A percentile compares a stretch with the other conserved stretches of the same genome.
phyloP scores from a whole-genome alignment of 2,329 filamentous ascomycete species.

The Mycogone perniciosa region DNA sequence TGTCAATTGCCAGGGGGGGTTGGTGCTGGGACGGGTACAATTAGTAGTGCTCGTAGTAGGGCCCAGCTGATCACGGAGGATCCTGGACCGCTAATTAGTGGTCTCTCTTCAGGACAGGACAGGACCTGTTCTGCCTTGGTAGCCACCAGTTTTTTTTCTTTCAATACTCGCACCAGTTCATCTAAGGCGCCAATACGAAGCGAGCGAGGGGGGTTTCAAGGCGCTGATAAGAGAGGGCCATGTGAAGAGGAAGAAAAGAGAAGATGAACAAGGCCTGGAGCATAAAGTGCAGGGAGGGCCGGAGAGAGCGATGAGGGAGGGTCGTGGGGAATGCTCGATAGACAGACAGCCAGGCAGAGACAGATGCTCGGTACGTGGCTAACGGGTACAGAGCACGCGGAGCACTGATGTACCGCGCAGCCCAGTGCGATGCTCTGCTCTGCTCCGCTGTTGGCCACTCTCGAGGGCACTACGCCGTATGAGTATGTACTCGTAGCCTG shows the following conservation, averaged over 20 bases:
- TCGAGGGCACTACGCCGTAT: slow-evolving; percentile 5
- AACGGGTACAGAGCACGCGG: not conserved
- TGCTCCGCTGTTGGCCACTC: slow-evolving; percentile 4
- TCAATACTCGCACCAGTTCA: too few relatives aligned
- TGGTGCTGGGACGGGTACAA: not conserved
- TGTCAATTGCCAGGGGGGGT: slow-evolving; percentile 13
- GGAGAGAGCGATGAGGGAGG: not conserved
- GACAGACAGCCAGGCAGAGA: not conserved
- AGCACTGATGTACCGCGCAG: not conserved
- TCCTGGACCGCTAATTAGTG: slow-evolving; percentile 12
- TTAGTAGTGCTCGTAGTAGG: slow-evolving; percentile 19
- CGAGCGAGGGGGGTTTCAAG: not conserved
- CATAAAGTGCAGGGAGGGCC: not conserved
- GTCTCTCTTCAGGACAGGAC: not conserved
- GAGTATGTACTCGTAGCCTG: not conserved
- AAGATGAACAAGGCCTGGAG: not conserved
- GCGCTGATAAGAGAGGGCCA: not conserved
- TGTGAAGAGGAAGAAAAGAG: not conserved
- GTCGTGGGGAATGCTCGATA: slow-evolving; percentile 1
- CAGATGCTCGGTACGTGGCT: not conserved
- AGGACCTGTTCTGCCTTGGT: not conserved
- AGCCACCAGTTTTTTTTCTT: slow-evolving; percentile 1
- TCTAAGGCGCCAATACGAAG: not conserved
- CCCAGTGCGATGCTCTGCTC: not conserved
- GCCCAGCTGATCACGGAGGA: slow-evolving; percentile 29